These are phyloP conservation scores for Aureobasidium pullulans DNA, from an alignment of 2,329 filamentous ascomycete species.

Conservation along the genomic window DNA sequence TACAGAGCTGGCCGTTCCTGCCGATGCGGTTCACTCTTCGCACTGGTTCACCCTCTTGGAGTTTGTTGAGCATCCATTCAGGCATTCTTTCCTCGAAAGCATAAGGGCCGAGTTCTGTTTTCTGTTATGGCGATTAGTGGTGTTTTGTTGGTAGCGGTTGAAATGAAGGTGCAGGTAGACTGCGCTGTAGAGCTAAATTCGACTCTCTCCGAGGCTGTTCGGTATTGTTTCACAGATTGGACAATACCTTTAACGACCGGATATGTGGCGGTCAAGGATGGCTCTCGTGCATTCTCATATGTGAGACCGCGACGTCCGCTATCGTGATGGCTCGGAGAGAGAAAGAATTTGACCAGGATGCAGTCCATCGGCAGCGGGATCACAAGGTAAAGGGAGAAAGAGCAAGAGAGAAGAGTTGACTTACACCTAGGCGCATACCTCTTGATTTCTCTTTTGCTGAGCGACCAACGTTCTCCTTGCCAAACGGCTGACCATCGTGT, in stretches of 20 bases:
- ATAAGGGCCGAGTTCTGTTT: slow-evolving; percentile 36
- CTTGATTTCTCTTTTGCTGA: not conserved
- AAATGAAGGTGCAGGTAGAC: too few relatives aligned
- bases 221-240: too few relatives aligned
- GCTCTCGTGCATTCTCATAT: too few relatives aligned
- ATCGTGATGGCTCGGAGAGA: too few relatives aligned
- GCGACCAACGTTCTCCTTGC: not conserved
- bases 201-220: too few relatives aligned
- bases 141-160: not conserved
- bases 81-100: slow-evolving; percentile 41
- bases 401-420: not conserved
- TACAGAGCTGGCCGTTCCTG: slow-evolving; percentile 34
- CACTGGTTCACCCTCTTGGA: slow-evolving; percentile 30
- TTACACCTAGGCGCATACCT: slow-evolving; percentile 5
- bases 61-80: slow-evolving; percentile 29
- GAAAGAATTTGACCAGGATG: too few relatives aligned
- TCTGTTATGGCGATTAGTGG: slow-evolving; percentile 22
- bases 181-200: too few relatives aligned
- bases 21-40: slow-evolving; percentile 30
- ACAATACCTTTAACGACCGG: too few relatives aligned
- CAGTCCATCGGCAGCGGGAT: too few relatives aligned
- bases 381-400: not conserved
- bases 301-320: too few relatives aligned
- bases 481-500: not conserved
- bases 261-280: too few relatives aligned